These are phyloP conservation scores for Lupinus albus DNA, from an alignment of 306 rosid genomes.

Conservation along the genomic window DNA sequence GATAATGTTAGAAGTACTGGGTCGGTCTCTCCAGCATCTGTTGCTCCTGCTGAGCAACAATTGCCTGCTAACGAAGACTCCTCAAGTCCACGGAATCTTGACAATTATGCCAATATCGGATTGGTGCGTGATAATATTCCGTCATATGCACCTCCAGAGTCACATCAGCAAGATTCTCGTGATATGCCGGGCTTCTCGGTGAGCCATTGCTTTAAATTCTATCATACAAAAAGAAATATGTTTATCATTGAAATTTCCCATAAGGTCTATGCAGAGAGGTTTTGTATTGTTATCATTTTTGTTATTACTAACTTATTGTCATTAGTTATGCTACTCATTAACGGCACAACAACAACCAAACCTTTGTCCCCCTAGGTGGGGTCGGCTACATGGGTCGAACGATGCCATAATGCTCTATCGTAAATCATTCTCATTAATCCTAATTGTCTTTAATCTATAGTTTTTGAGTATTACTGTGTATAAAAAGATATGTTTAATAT, in stretches of 20 bases:
- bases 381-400: no score
- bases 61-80: constrained; percentile 67
- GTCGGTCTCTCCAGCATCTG: constrained; percentile 67
- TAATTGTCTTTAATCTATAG: no score
- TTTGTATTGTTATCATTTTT: no score
- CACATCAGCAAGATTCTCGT: constrained; percentile 73
- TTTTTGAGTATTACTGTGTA: no score
- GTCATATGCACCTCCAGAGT: constrained; percentile 64
- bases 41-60: constrained; percentile 62
- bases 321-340: no score
- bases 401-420: no score
- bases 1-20: constrained; percentile 58
- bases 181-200: constrained; percentile 88
- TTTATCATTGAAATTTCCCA: not conserved
- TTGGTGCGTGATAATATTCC: constrained; percentile 69
- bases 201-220: constrained; percentile 44
- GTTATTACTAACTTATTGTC: no score
- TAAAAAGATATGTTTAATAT: no score
- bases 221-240: not conserved
- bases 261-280: not conserved
- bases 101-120: constrained; percentile 69
- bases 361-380: no score
- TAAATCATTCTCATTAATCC: no score
- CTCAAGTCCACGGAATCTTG: constrained; percentile 65
- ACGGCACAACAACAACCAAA: no score